These are phyloP conservation scores for Parastagonospora nodorum DNA, from an alignment of 2,329 filamentous ascomycete species.

Conservation along the genomic window DNA sequence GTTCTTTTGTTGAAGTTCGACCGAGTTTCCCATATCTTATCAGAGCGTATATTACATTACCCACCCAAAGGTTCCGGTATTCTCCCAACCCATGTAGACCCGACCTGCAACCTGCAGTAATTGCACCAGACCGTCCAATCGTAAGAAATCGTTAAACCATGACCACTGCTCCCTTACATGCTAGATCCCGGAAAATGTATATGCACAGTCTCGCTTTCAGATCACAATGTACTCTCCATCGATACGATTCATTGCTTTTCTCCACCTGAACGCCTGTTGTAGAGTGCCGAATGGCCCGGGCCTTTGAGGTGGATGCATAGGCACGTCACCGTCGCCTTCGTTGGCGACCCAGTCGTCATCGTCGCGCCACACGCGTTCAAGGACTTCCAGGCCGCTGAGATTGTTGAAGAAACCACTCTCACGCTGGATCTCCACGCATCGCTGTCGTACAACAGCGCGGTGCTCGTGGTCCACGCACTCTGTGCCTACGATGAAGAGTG, in stretches of 20 bases:
- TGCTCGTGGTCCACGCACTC: conserved; percentile 85
- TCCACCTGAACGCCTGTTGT: conserved; percentile 53
- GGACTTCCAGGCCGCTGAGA: conserved; percentile 78
- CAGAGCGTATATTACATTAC: background rate
- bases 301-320: conserved; percentile 18
- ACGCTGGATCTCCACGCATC: conserved; percentile 84
- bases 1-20: background rate
- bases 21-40: conserved; percentile 1
- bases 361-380: conserved; percentile 81
- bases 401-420: conserved; percentile 95
- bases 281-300: conserved; percentile 30
- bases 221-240: conserved; percentile 60
- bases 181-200: conserved; percentile 19
- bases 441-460: conserved; percentile 75
- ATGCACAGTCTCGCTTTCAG: conserved; percentile 32
- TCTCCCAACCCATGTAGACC: conserved; percentile 5
- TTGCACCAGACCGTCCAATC: conserved; percentile 5
- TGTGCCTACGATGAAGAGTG: conserved; percentile 85
- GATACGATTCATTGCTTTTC: conserved; percentile 56
- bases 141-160: conserved; percentile 1
- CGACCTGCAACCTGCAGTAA: conserved; percentile 11
- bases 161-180: conserved; percentile 10
- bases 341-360: conserved; percentile 47
- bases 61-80: conserved; percentile 6
- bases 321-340: conserved; percentile 24